A percentile compares a stretch with the other conserved stretches of the same genome.
Conservation (phyloP, 225 moss, liverwort and hornwort species). For the Rhytidiadelphus loreus region DNA sequence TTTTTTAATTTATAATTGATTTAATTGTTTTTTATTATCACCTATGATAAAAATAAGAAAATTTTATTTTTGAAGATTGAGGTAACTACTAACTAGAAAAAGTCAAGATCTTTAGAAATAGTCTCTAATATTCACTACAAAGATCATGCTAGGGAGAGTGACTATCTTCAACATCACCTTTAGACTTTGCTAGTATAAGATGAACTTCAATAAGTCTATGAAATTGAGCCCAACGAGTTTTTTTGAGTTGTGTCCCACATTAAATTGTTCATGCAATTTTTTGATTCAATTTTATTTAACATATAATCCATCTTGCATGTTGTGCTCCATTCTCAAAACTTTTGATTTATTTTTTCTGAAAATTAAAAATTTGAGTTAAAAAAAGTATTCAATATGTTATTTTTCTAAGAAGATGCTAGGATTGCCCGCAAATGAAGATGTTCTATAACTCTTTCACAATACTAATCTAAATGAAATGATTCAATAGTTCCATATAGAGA, state of each 20-base stretch:
- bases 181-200: neutral
- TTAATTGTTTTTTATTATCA: neutral
- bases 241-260: neutral
- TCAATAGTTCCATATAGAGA: neutral
- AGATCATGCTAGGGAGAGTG: rapidly evolving
- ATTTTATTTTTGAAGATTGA: neutral
- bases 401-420: neutral
- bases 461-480: neutral
- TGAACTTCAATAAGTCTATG: neutral
- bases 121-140: neutral
- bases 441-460: too few species aligned
- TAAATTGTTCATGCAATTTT: neutral
- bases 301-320: too few species aligned
- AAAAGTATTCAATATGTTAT: neutral
- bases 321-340: neutral
- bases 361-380: neutral
- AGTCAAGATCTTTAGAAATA: neutral
- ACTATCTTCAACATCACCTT: neutral
- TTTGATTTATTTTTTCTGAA: rapidly evolving
- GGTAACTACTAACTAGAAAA: neutral
- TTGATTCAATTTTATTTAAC: neutral
- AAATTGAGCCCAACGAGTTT: rapidly evolving
- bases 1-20: neutral
- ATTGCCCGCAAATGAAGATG: neutral
- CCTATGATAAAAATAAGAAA: rapidly evolving